A percentile compares a stretch with the other conserved stretches of the same genome.
These are phyloP conservation scores for Euphorbia tirucalli DNA, from an alignment of 345 rosid genomes.

Conservation along the genomic window DNA sequence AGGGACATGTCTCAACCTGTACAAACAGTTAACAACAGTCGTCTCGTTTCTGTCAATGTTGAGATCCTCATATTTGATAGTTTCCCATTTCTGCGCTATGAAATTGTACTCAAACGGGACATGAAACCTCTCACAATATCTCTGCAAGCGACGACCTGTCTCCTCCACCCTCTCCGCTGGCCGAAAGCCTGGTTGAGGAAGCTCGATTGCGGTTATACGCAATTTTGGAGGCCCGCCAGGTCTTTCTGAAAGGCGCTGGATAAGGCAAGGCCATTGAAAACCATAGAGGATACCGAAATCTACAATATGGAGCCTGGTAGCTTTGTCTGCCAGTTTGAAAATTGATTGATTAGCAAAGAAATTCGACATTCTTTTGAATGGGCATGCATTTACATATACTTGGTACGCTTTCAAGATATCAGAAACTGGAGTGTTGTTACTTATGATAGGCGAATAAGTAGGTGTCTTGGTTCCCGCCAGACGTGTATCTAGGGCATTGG, in stretches of 20 bases:
- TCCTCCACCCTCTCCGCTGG: slow-evolving; percentile 72
- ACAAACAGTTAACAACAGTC: slow-evolving; percentile 55
- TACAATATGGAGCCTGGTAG: slow-evolving; percentile 61
- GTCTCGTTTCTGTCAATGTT: slow-evolving; percentile 51
- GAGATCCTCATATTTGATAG: slow-evolving; percentile 61
- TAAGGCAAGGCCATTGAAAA: slow-evolving; percentile 85
- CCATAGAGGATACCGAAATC: slow-evolving; percentile 81
- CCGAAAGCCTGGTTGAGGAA: slow-evolving; percentile 79
- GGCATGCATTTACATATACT: slow-evolving; percentile 48
- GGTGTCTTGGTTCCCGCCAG: slow-evolving; percentile 44
- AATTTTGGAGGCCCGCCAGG: slow-evolving; percentile 52
- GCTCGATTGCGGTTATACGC: slow-evolving; percentile 73
- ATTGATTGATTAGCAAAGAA: slow-evolving; percentile 48
- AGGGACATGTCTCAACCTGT: slow-evolving; percentile 51
- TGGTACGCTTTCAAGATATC: slow-evolving; percentile 55
- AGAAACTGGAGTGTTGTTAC: slow-evolving; percentile 39
- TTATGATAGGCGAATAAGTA: slow-evolving; percentile 19
- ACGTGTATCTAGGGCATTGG: slow-evolving; percentile 64
- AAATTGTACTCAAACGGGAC: slow-evolving; percentile 59
- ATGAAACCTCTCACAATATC: slow-evolving; percentile 52
- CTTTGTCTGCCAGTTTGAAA: slow-evolving; percentile 40
- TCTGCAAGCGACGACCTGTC: slow-evolving; percentile 54
- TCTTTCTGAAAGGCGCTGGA: slow-evolving; percentile 46
- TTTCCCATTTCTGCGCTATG: slow-evolving; percentile 75
- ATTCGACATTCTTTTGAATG: slow-evolving; percentile 49